These are phyloP conservation scores for Alternaria sp. DNA, from an alignment of 2,329 filamentous ascomycete species.

Conservation along the genomic window DNA sequence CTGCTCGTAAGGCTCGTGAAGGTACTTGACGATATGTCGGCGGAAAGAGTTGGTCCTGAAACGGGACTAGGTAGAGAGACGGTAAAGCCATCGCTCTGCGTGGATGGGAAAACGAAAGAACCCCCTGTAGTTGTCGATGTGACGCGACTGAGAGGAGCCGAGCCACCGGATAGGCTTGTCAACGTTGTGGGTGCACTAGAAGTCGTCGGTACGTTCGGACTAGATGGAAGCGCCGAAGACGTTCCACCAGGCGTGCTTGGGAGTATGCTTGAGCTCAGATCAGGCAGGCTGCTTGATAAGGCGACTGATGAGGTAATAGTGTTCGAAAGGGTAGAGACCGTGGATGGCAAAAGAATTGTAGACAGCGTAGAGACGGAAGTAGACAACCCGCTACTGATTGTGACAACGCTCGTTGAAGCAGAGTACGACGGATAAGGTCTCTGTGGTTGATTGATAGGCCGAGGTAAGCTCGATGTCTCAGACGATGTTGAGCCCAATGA, in stretches of 20 bases:
- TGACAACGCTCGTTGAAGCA: neutral
- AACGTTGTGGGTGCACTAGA: neutral
- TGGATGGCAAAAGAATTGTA: neutral
- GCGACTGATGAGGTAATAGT: neutral
- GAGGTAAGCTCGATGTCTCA: neutral
- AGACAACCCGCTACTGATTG: neutral
- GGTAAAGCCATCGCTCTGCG: neutral
- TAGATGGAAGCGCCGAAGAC: neutral
- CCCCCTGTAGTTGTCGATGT: neutral
- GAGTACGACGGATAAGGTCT: constrained; percentile 7
- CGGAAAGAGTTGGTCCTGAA: neutral
- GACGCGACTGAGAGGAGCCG: neutral
- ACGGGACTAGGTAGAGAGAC: neutral
- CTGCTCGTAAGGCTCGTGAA: neutral
- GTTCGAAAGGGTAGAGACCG: neutral
- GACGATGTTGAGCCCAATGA: neutral
- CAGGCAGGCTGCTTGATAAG: neutral
- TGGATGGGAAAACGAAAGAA: neutral
- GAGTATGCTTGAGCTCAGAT: neutral
- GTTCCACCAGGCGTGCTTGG: neutral
- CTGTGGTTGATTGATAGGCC: constrained; percentile 8
- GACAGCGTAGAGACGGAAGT: neutral
- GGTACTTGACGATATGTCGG: neutral
- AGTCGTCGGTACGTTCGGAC: neutral
- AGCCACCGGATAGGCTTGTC: neutral